Conservation (phyloP, 192 early-diverging fungal genomes). For the Podila verticillata region DNA sequence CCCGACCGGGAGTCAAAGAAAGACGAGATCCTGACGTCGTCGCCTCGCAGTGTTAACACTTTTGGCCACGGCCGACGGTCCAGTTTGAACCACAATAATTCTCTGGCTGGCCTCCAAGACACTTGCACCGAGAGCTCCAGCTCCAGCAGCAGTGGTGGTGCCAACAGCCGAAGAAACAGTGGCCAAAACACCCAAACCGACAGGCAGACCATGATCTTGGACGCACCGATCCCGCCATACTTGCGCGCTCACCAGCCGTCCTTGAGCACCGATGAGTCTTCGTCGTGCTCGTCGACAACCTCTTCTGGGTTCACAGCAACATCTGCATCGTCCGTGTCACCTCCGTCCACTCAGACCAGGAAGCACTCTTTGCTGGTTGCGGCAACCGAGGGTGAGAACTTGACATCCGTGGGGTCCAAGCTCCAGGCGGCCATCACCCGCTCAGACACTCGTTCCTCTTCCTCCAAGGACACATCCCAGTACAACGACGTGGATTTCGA, state of each 20-base stretch:
- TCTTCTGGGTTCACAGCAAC: conserved; percentile 27
- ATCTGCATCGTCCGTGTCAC: conserved; percentile 10
- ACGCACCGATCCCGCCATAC: neutral
- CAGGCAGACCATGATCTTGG: neutral
- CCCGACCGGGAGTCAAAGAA: neutral
- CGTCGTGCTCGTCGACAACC: conserved; percentile 31
- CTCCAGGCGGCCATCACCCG: neutral
- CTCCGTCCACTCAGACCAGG: conserved; percentile 8
- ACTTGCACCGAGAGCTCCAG: neutral
- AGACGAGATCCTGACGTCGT: neutral
- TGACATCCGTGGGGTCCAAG: neutral
- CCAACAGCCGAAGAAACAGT: neutral
- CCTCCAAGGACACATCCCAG: neutral
- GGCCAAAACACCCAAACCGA: no score
- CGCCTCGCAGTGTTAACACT: neutral
- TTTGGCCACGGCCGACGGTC: conserved; percentile 28
- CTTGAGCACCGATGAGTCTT: conserved; percentile 16
- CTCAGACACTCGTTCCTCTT: neutral
- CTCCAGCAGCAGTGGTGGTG: neutral
- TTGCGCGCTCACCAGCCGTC: neutral
- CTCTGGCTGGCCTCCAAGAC: neutral
- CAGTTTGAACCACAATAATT: conserved; percentile 5
- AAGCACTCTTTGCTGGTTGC: neutral
- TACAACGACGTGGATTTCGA: conserved; percentile 35
- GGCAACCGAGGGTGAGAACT: no score